These are phyloP conservation scores for Teunomyces barrocoloradensis DNA, from an alignment of 805 yeast species.

Conservation along the genomic window DNA sequence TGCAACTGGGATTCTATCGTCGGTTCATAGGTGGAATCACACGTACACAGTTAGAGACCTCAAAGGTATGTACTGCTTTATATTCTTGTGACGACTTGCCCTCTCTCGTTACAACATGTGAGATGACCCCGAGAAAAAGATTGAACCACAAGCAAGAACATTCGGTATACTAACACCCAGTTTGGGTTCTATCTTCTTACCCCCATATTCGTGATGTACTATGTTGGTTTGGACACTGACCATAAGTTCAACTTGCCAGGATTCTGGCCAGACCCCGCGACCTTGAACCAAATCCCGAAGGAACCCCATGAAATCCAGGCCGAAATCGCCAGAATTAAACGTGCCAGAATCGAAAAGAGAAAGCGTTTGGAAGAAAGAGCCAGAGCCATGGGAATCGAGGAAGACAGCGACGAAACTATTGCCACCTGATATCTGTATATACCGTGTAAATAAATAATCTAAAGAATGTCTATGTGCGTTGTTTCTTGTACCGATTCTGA, in stretches of 20 bases:
- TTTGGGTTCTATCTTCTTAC: conserved; percentile 82
- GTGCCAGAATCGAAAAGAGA: conserved; percentile 72
- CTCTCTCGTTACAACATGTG: not conserved
- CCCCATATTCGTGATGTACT: conserved; percentile 91
- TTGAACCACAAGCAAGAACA: not conserved
- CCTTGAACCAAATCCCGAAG: conserved; percentile 87
- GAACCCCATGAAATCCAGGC: conserved; percentile 90
- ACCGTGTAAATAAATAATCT: not conserved
- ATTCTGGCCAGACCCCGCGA: conserved; percentile 95
- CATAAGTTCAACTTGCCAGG: conserved; percentile 87
- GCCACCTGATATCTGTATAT: conserved; percentile 5
- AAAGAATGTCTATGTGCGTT: not conserved
- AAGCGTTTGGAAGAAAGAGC: conserved; percentile 70
- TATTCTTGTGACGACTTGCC: too few relatives aligned
- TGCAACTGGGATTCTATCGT: conserved; percentile 20
- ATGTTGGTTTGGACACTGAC: conserved; percentile 88
- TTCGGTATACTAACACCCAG: conserved; percentile 24
- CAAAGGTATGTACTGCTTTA: conserved; percentile 26
- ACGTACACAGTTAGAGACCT: conserved; percentile 44
- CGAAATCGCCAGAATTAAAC: conserved; percentile 82
- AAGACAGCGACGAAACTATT: conserved; percentile 23
- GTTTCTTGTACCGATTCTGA: not conserved
- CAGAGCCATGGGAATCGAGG: conserved; percentile 62
- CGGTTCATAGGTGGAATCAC: conserved; percentile 36
- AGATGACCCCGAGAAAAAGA: not conserved